These are phyloP conservation scores for Neohortaea acidophila DNA, from an alignment of 495 filamentous ascomycete genomes.

Conservation along the genomic window DNA sequence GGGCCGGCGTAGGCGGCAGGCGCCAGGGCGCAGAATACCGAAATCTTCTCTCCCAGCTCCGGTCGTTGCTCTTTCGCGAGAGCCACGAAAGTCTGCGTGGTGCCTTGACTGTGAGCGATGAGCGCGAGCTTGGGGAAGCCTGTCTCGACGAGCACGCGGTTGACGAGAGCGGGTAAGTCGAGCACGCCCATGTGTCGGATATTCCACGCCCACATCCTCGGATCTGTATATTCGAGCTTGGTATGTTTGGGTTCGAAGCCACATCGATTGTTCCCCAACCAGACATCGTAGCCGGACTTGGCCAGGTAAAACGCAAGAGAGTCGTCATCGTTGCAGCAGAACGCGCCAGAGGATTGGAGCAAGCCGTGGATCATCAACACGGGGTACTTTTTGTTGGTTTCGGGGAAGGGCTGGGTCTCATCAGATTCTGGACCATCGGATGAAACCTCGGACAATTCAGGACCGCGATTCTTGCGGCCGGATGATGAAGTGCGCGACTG, in stretches of 20 bases:
- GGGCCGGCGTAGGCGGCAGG: slow-evolving; percentile 86
- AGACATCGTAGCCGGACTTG: slow-evolving; percentile 91
- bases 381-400: slow-evolving; percentile 55
- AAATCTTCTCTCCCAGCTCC: slow-evolving; percentile 68
- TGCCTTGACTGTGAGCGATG: slow-evolving; percentile 81
- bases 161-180: slow-evolving; percentile 78
- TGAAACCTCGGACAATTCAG: slow-evolving; percentile 24
- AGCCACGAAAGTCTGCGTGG: slow-evolving; percentile 77
- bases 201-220: slow-evolving; percentile 96
- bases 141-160: slow-evolving; percentile 67
- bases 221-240: slow-evolving; percentile 54
- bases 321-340: slow-evolving; percentile 79
- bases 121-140: slow-evolving; percentile 72
- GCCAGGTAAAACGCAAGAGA: slow-evolving; percentile 82
- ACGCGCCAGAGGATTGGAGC: slow-evolving; percentile 75
- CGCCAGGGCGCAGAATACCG: slow-evolving; percentile 83
- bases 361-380: slow-evolving; percentile 81
- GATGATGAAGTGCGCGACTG: slow-evolving; percentile 26
- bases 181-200: slow-evolving; percentile 86
- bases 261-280: slow-evolving; percentile 91
- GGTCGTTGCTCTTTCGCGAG: slow-evolving; percentile 86
- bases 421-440: slow-evolving; percentile 24
- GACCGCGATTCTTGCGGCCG: slow-evolving; percentile 19
- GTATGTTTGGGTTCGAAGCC: slow-evolving; percentile 66
- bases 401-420: slow-evolving; percentile 8